Base-by-base conservation (phyloP, 2,329 filamentous ascomycete species). In the Epichloe baconii region DNA sequence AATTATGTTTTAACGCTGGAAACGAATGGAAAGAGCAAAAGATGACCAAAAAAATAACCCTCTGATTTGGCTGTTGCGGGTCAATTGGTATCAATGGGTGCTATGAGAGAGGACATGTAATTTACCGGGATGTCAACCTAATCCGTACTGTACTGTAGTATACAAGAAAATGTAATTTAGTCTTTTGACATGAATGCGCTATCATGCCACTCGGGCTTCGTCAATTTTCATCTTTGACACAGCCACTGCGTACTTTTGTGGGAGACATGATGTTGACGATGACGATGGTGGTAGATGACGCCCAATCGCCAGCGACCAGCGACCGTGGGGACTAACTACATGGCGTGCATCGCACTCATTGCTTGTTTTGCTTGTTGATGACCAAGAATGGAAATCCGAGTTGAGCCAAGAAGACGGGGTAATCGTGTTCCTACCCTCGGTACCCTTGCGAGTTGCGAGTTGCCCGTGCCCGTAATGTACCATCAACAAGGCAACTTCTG, bases 151-250 rank as follows among this genome's bases (percentile, higher is more conserved):
- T 52, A 46, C 19, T 44, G 44, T 51, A 51, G 44, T 51, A 51
- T 47, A 51, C 38, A 47, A 47, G 17, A 50, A 36, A 47, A 48
- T 36, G 43, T 51, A 51, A 51, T 51, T 34, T 47, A 51, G 44
- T 41, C n/a, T 42, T 34, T 41, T 8, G 38, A 10, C 38, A 41
- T n/a, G 38, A 5, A 40, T n/a, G 14, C 19, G 10, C 23, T 5
- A 11, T 42, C 10, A 19, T 38, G 36, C 36, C 36, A 42, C 11
- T 14, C 11, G 5, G 15, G 3, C 11, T 42, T n/a, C 19, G 26
- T 26, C 7, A 26, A 11, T n/a, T 21, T 15, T 23, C 19, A 6
- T 12, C 2, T 8, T 21, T 21, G 3, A 11, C 19, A 43, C 17
- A 23, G 19, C 41, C 8, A 21, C 17, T 4, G 8, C 26, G 26